Evolutionary conservation across 2,329 filamentous ascomycete genomes (phyloP), one percentile per base, ranked within the genome.

Genomic region (Botrytis elliptica): DNA sequence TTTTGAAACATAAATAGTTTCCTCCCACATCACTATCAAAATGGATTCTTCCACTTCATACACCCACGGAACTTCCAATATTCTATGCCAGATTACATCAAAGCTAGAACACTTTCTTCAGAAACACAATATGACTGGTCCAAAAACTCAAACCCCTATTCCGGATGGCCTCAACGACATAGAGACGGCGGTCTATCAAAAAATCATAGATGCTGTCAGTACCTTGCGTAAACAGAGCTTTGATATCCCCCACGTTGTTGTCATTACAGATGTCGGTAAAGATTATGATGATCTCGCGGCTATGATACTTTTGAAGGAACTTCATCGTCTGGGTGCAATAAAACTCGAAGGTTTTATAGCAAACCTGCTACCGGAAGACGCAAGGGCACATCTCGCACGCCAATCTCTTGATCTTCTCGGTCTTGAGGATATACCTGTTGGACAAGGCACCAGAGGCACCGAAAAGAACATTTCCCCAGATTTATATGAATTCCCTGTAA

Each of bases 211-310:
- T 49, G 22, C 55, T 29, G 20, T 55, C 12, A 7, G 22, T 14
- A 22, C 20, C 9, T 46, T 44, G 6, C 25, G 44, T 6, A 29
- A 33, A 42, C 12, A 63, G 6, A 44, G 29, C 57, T 22, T 59
- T 9, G 66, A 68, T 12, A 49, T 44, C 16, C 78, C 79, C 20
- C 75, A 74, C 4, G 71, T 80, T 10, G 66, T 78, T 18, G 76
- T 77, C 18, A 78, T 80, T 40, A 79, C 78, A 8, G 79, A 81
- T 74, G 73, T 80, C 14, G 78, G 75, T 3, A 81, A 80, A 64
- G 79, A 81, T 60, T 78, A 77, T 65, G 79, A 81, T 49, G 79
- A 81, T 70, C 62, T 81, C 20, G 73, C 77, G 20, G 79, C 79
- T 25, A 75, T 79, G 77, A 70, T 80, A 4, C 42, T 79, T 57